Conservation (phyloP, 805 yeast species). For the Zygotorulaspora danielsina region DNA sequence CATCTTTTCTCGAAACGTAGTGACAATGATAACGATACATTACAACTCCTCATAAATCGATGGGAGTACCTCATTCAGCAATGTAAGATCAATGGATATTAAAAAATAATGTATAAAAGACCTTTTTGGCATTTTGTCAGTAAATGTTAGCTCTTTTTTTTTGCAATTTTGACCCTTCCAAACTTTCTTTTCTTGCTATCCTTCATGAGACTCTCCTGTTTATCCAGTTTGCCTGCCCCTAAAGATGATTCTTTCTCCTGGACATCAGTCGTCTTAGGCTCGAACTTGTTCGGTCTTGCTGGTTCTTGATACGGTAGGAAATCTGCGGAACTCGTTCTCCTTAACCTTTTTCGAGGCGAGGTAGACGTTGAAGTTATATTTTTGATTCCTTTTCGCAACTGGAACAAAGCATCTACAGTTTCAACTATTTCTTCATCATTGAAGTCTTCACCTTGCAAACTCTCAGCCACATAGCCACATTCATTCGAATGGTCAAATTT, state of each 20-base stretch:
- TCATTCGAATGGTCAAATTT: constrained; percentile 16
- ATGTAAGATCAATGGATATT: neutral
- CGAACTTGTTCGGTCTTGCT: neutral
- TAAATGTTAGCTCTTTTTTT: no score
- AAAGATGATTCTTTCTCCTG: neutral
- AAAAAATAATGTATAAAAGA: neutral
- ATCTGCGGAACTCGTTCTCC: constrained; percentile 7
- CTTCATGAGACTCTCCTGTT: constrained; percentile 1
- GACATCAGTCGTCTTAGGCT: neutral
- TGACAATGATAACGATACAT: constrained; percentile 24
- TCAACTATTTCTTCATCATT: constrained; percentile 1
- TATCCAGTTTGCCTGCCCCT: neutral
- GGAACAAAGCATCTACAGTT: constrained; percentile 6
- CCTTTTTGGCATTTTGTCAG: no score
- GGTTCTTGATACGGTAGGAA: constrained; percentile 7
- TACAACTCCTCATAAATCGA: constrained; percentile 4
- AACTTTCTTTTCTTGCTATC: constrained; percentile 14
- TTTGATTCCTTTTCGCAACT: constrained; percentile 5
- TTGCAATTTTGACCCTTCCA: constrained; percentile 14
- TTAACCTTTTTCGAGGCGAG: constrained; percentile 8
- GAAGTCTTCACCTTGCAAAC: constrained; percentile 2
- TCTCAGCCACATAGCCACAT: constrained; percentile 4
- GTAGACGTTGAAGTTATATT: constrained; percentile 3
- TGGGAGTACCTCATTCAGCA: constrained; percentile 6
- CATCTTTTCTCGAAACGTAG: constrained; percentile 41